Conservation (phyloP, 352 stramenopile species). For the Labyrinthula sp. region DNA sequence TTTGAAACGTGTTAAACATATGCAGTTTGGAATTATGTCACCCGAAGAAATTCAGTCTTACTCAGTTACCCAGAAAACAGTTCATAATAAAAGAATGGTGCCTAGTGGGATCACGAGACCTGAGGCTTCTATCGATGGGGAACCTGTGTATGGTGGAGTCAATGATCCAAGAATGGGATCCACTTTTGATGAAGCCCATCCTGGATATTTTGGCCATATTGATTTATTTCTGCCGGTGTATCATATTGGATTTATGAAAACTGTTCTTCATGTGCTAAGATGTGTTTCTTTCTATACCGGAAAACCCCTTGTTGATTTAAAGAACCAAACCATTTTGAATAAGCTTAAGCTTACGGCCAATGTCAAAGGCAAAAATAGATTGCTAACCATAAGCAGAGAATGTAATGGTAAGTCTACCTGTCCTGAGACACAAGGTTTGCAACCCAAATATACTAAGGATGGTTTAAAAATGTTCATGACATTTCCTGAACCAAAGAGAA, state of each 20-base stretch:
- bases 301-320: constrained; percentile 71
- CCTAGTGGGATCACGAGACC: constrained; percentile 13
- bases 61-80: constrained; percentile 24
- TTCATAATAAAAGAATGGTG: constrained; percentile 18
- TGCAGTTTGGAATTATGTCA: constrained; percentile 93
- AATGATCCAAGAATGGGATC: constrained; percentile 92
- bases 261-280: constrained; percentile 51
- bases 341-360: constrained; percentile 45
- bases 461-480: constrained; percentile 37
- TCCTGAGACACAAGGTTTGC: constrained; percentile 46
- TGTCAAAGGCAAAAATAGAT: constrained; percentile 59
- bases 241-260: constrained; percentile 89
- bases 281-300: constrained; percentile 92
- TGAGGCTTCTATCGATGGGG: constrained; percentile 41
- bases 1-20: constrained; percentile 78
- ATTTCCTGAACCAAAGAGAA: constrained; percentile 26
- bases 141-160: constrained; percentile 87
- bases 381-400: constrained; percentile 80
- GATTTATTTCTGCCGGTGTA: constrained; percentile 85
- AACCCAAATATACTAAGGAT: constrained; percentile 84
- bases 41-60: constrained; percentile 66
- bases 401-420: constrained; percentile 66
- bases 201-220: constrained; percentile 98
- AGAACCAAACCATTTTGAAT: constrained; percentile 38
- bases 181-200: constrained; percentile 81